A percentile compares a stretch with the other conserved stretches of the same genome.
These are phyloP conservation scores for Babesia bigemina DNA, from an alignment of 169 alveolate genomes.

Conservation along the genomic window DNA sequence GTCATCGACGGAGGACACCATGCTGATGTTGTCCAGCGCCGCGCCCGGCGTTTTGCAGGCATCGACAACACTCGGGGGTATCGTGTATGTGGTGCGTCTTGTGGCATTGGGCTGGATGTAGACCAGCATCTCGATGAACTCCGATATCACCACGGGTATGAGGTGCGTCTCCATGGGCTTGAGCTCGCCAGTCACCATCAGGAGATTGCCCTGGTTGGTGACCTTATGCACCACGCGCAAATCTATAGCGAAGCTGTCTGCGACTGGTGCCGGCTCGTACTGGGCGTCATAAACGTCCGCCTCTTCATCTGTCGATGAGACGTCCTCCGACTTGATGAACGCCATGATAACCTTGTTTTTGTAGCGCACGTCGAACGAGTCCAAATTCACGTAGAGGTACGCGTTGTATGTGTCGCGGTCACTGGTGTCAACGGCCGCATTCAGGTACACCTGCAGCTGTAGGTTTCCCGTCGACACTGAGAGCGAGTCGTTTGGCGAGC, in stretches of 20 bases:
- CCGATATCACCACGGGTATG: slow-evolving; percentile 61
- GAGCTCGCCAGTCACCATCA: slow-evolving; percentile 54
- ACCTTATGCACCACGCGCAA: slow-evolving; percentile 51
- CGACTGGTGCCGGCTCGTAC: background rate
- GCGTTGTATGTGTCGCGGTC: slow-evolving; percentile 66
- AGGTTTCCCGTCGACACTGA: slow-evolving; percentile 39
- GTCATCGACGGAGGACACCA: slow-evolving; percentile 21
- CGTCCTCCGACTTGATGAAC: slow-evolving; percentile 22
- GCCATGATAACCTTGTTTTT: slow-evolving; percentile 37
- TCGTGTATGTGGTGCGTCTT: background rate
- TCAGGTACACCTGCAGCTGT: slow-evolving; percentile 32
- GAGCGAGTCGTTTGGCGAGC: slow-evolving; percentile 15
- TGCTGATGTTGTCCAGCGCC: background rate
- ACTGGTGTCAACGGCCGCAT: slow-evolving; percentile 54
- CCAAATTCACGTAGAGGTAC: slow-evolving; percentile 47
- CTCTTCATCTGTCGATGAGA: background rate
- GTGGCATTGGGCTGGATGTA: slow-evolving; percentile 10
- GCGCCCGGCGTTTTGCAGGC: background rate
- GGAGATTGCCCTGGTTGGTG: slow-evolving; percentile 52
- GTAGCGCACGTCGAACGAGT: slow-evolving; percentile 51
- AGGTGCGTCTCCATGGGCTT: slow-evolving; percentile 62
- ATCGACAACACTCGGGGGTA: slow-evolving; percentile 5
- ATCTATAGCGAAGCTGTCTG: slow-evolving; percentile 34
- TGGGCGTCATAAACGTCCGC: background rate
- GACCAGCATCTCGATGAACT: slow-evolving; percentile 36